Evolutionary conservation across 345 rosid species (phyloP), one percentile per base, ranked within the genome.

Genomic region (Aurinia saxatilis): DNA sequence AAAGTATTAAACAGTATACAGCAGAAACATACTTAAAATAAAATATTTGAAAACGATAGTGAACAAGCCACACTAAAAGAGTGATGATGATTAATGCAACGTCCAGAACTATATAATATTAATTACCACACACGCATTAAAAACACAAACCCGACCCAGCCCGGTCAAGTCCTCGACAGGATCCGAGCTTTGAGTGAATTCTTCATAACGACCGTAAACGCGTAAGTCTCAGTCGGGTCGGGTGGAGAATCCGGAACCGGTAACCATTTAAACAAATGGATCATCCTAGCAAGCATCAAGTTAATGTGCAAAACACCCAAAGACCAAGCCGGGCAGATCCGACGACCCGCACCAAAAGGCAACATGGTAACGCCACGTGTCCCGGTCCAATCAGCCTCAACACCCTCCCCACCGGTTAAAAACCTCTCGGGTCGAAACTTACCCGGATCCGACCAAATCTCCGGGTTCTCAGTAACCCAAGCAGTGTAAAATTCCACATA

Each of bases 191-290:
- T 87, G 21, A 92, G 88, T 25, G 97, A 78, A 46, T 82, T 81
- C 72, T 92, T 92, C 98, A 90, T 87, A 30, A 92, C 90, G 15
- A 92, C 97, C 0, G 98, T 92, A 63, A 92, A 92, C 12, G 97
- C 95, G 14, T 81, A 92, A 10, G 91, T 78, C 89, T 92, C 95
- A 7, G 83, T 65, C 61, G 85, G 86, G 79, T 85, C 95, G 35
- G 97, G 98, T 54, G 90, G 87, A 41, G 45, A 5, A 5, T 56
- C 79, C 3, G 96, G 80, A 29, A 71, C 73, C 8, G 90, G 88
- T 7, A 84, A 18, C 98, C 97, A 92, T 58, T 77, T 80, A 70
- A 71, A 92, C 8, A 84, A 80, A 39, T 83, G 98, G 27, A 90
- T 70, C 98, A 87, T 92, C 78, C 75, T 84, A 10, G 98, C 98